phyloP scores from a whole-genome alignment of 2,329 filamentous ascomycete species.

The Paramyrothecium sp. region DNA sequence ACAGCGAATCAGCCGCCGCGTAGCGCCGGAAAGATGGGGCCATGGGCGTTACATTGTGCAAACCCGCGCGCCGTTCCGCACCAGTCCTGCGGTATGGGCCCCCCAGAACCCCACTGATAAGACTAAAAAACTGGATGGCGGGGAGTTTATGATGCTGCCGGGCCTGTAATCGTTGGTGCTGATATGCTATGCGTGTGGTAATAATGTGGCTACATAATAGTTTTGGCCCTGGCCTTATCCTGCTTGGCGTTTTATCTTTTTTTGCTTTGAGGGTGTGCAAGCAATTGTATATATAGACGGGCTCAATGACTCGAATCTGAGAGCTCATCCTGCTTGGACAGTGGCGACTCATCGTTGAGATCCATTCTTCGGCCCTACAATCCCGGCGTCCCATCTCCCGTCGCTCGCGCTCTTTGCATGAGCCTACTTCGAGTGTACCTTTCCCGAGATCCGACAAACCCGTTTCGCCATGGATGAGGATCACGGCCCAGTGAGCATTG shows the following conservation, averaged over 20 bases:
- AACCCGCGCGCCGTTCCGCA: not conserved
- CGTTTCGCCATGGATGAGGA: slow-evolving; percentile 52
- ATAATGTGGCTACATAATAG: not conserved
- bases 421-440: too few relatives aligned
- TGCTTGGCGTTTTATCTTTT: not conserved
- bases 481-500: slow-evolving; percentile 49
- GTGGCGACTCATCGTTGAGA: too few relatives aligned
- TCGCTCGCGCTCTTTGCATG: too few relatives aligned
- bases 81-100: not conserved
- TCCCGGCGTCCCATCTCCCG: too few relatives aligned
- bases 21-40: not conserved
- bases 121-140: not conserved
- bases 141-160: not conserved
- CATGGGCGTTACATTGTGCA: not conserved
- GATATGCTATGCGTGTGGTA: not conserved
- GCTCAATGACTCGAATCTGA: too few relatives aligned
- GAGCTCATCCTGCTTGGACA: too few relatives aligned
- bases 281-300: not conserved
- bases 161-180: not conserved
- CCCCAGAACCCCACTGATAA: not conserved
- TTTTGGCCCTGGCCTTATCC: not conserved
- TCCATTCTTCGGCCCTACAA: too few relatives aligned
- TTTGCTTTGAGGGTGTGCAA: not conserved
- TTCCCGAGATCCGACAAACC: too few relatives aligned
- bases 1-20: not conserved